A percentile compares a stretch with the other conserved stretches of the same genome.
Conservation (phyloP, 208 protist species). For the Willaertia magna region DNA sequence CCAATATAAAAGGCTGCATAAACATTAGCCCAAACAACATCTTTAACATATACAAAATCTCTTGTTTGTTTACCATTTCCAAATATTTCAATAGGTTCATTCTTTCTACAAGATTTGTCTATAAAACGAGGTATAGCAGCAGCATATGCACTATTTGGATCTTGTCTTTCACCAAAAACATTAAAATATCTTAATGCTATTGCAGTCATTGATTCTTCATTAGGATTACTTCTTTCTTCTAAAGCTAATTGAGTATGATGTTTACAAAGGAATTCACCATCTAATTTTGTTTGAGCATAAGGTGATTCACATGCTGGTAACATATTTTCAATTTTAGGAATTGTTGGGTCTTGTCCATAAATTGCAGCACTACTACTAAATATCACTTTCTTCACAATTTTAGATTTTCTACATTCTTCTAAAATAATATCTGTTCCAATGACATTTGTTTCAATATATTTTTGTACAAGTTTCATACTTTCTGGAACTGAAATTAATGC, state of each 20-base stretch:
- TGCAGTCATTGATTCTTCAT: neutral
- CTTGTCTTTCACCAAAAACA: conserved; percentile 30
- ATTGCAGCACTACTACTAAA: conserved; percentile 19
- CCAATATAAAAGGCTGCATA: neutral
- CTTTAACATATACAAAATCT: conserved; percentile 29
- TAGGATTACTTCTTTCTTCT: neutral
- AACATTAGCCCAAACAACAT: conserved; percentile 12
- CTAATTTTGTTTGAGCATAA: conserved; percentile 24
- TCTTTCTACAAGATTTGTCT: neutral
- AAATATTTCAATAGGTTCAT: conserved; percentile 20
- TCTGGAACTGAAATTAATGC: conserved; percentile 28
- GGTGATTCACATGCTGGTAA: conserved; percentile 16
- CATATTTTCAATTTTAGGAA: neutral
- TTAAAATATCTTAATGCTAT: conserved; percentile 28
- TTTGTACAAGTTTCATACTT: conserved; percentile 18
- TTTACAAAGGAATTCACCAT: conserved; percentile 11
- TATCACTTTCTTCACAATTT: neutral
- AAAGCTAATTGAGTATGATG: neutral
- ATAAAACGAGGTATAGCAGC: conserved; percentile 31
- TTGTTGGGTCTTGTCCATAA: conserved; percentile 15
- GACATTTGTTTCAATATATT: conserved; percentile 21
- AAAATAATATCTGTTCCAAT: conserved; percentile 18
- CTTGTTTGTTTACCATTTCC: conserved; percentile 32
- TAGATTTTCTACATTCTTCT: neutral
- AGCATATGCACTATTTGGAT: conserved; percentile 24